Base-by-base conservation (phyloP, 2,329 filamentous ascomycete genomes). In the Diaporthe batatas region DNA sequence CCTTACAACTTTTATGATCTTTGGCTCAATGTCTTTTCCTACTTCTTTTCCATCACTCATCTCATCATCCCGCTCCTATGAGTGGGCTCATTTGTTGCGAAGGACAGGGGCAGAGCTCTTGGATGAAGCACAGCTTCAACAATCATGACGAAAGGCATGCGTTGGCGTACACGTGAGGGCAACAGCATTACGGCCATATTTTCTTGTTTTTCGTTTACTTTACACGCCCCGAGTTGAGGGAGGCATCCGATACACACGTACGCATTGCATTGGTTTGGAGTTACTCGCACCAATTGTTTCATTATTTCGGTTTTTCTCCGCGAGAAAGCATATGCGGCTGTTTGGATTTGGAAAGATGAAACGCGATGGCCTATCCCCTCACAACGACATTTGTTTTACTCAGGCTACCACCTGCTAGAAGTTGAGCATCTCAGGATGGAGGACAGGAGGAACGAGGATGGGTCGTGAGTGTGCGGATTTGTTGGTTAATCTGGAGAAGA, bases 221-320 rank as follows among this genome's bases (percentile, higher is more conserved):
- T 36, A 23, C 29, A 34, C 8, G 3, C 2, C 44, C 62, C 7
- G 21, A 25, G 44, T 18, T 36, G 44, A 36, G 44, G 62, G 62
- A 36, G 6, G 62, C 62, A 65, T 65, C 51, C 44, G 62, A 65
- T 51, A 65, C 62, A 65, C 59, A 65, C 62, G 44, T 18, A 65
- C 62, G n/a, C 62, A 65, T 51, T 65, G 62, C 62, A 65, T 65
- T 65, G 62, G 44, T 44, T 51, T 36, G 62, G 62, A 65, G 62
- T 65, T 65, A 1, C 49, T 51, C 29, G 44, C 44, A 51, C 49
- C 51, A 44, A 2, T 49, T 65, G 47, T 44, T 49, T 64, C n/a
- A 47, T 36, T 16, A 62, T 62, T 6, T 51, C 7, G 7, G 18
- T n/a, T n/a, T 16, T 10, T 32, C 3, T 32, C 21, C 2, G 25